phyloP scores from a whole-genome alignment of 768 basidiomycete species.

The Arthromyces matolae region DNA sequence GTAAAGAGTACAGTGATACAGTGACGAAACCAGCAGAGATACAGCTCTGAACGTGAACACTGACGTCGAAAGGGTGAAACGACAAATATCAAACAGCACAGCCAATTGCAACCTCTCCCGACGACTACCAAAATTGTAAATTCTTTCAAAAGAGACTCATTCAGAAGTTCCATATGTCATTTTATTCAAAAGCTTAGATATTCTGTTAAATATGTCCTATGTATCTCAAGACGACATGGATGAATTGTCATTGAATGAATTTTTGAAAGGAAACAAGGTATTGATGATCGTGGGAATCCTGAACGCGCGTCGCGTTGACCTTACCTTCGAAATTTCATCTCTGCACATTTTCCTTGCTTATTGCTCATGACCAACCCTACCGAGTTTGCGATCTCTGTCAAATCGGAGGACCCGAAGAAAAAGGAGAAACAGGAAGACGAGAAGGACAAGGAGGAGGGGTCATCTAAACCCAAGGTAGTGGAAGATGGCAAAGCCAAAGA shows the following conservation, averaged over 20 bases:
- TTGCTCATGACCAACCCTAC: constrained; percentile 53
- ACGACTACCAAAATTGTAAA: neutral
- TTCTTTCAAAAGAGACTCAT: too few relatives aligned
- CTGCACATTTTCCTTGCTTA: neutral
- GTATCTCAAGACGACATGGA: too few relatives aligned
- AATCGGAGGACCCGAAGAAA: constrained; percentile 73
- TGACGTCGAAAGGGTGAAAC: too few relatives aligned
- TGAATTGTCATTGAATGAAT: too few relatives aligned
- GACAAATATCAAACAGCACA: too few relatives aligned
- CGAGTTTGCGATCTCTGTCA: constrained; percentile 58
- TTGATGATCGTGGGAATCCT: constrained; percentile 28
- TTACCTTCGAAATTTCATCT: constrained; percentile 15
- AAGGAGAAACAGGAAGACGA: constrained; percentile 46
- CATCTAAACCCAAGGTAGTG: constrained; percentile 52
- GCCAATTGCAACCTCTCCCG: too few relatives aligned
- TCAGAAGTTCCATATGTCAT: constrained; percentile 14
- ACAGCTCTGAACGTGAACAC: too few relatives aligned
- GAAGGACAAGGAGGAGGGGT: constrained; percentile 51
- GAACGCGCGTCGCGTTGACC: constrained; percentile 53
- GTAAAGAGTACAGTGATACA: neutral
- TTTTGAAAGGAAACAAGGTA: too few relatives aligned
- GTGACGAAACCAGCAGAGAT: too few relatives aligned
- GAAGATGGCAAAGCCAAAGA: constrained; percentile 44
- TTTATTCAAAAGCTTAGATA: constrained; percentile 8
- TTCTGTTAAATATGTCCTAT: constrained; percentile 13